Evolutionary conservation across 257 asterid genomes (phyloP).

Genomic region (Cynanchum wilfordii): DNA sequence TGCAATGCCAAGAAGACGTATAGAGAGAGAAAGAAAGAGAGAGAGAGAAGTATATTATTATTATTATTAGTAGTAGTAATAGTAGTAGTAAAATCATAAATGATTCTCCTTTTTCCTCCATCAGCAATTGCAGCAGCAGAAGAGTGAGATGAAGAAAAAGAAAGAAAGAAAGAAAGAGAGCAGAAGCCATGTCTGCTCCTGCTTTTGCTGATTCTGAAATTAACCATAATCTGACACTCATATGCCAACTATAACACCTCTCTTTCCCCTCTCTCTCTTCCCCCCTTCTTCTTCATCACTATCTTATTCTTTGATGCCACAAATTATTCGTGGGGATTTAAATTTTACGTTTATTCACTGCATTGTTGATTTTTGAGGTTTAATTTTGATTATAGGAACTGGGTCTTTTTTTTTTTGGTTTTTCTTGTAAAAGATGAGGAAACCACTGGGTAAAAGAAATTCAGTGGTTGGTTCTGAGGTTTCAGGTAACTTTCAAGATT

Average conservation of each 20-base stretch:
- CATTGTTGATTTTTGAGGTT: background rate
- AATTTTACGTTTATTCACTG: background rate
- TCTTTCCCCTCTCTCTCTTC: background rate
- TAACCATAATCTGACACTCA: conserved; percentile 3
- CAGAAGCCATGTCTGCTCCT: background rate
- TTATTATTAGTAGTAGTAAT: background rate
- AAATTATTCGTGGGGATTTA: background rate
- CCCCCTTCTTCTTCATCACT: background rate
- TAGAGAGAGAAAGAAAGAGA: background rate
- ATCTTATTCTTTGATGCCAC: conserved; percentile 7
- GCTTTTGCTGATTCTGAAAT: conserved; percentile 3
- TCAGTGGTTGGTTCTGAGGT: conserved; percentile 21
- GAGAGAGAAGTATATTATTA: background rate
- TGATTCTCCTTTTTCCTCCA: background rate
- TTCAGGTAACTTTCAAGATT: conserved; percentile 21
- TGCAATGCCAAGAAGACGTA: background rate
- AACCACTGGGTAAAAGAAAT: conserved; percentile 20
- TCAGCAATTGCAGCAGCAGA: conserved; percentile 4
- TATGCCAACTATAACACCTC: background rate
- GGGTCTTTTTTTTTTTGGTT: background rate
- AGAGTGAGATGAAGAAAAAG: background rate
- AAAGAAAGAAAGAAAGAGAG: background rate
- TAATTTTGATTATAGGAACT: background rate
- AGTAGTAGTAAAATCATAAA: background rate
- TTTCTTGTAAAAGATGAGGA: conserved; percentile 19